A percentile compares a stretch with the other conserved stretches of the same genome.
Evolutionary conservation across 2,329 filamentous ascomycete species (phyloP).

Genomic region (Setomelanomma holmii): DNA sequence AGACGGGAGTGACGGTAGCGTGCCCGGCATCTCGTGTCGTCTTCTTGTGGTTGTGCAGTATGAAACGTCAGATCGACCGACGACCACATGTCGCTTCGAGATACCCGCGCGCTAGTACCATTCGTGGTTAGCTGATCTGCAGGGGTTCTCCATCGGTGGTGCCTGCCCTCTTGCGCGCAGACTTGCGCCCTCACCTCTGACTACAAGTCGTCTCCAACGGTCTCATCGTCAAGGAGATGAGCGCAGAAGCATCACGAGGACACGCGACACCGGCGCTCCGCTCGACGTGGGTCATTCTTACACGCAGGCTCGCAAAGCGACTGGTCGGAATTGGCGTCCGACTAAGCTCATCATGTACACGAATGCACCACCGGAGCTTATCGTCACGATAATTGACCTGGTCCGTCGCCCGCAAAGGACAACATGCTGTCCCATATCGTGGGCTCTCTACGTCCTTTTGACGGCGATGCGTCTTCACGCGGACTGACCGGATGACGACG

Average conservation of each 20-base stretch:
- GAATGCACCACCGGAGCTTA: not conserved
- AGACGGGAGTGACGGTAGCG: slow-evolving; percentile 45
- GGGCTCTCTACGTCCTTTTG: not conserved
- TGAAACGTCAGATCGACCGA: slow-evolving; percentile 3
- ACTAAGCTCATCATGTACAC: not conserved
- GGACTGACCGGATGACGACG: not conserved
- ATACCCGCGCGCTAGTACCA: not conserved
- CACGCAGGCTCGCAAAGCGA: not conserved
- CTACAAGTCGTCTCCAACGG: not conserved
- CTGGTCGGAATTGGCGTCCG: not conserved
- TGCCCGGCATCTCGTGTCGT: slow-evolving; percentile 28
- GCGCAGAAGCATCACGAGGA: slow-evolving; percentile 19
- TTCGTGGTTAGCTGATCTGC: not conserved
- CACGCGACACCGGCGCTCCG: not conserved
- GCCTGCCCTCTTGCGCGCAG: no score
- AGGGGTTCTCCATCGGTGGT: not conserved
- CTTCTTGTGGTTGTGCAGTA: slow-evolving; percentile 8
- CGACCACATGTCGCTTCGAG: not conserved
- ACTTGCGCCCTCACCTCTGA: no score
- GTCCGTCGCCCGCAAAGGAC: not conserved
- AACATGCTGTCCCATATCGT: not conserved
- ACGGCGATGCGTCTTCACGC: not conserved
- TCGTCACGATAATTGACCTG: not conserved
- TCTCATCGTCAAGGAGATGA: slow-evolving; percentile 14
- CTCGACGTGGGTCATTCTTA: not conserved